A percentile compares a stretch with the other conserved stretches of the same genome.
Conservation (phyloP, 495 filamentous ascomycete species). For the Astrothelium subdiscretum region DNA sequence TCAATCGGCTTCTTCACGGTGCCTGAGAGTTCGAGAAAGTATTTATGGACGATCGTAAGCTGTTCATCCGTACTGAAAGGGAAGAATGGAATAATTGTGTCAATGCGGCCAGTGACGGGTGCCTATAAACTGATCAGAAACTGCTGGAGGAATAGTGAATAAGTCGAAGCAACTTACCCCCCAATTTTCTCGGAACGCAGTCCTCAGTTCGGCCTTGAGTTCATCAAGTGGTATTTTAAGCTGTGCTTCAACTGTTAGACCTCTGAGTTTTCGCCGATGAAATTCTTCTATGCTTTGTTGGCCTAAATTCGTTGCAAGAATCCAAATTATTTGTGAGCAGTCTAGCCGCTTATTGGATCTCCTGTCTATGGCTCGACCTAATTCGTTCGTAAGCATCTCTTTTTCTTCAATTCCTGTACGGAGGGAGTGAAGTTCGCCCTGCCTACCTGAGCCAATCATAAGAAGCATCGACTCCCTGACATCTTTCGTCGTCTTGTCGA, state of each 20-base stretch:
- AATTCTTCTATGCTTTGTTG: constrained; percentile 26
- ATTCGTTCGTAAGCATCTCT: background rate
- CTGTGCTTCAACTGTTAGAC: background rate
- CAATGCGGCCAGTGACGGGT: constrained; percentile 32
- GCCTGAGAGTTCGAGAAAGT: constrained; percentile 28
- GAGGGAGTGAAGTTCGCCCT: background rate
- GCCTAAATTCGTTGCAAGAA: constrained; percentile 41
- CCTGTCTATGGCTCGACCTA: constrained; percentile 9
- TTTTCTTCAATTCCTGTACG: background rate
- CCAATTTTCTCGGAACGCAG: background rate
- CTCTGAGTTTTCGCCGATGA: background rate
- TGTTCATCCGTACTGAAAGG: constrained; percentile 34
- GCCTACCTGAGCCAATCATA: constrained; percentile 8
- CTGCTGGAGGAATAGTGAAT: background rate
- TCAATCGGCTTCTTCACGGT: constrained; percentile 25
- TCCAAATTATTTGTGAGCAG: constrained; percentile 45
- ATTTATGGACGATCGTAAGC: constrained; percentile 33
- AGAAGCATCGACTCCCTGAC: constrained; percentile 8
- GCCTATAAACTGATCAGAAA: constrained; percentile 12
- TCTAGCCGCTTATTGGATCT: constrained; percentile 31
- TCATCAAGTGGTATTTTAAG: background rate
- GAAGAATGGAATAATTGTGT: constrained; percentile 36
- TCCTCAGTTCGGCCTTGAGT: background rate
- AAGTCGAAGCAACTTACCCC: background rate
- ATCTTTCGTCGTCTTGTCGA: constrained; percentile 41